These are phyloP conservation scores for Erodium trifolium DNA, from an alignment of 441 rosid species.

Conservation along the genomic window DNA sequence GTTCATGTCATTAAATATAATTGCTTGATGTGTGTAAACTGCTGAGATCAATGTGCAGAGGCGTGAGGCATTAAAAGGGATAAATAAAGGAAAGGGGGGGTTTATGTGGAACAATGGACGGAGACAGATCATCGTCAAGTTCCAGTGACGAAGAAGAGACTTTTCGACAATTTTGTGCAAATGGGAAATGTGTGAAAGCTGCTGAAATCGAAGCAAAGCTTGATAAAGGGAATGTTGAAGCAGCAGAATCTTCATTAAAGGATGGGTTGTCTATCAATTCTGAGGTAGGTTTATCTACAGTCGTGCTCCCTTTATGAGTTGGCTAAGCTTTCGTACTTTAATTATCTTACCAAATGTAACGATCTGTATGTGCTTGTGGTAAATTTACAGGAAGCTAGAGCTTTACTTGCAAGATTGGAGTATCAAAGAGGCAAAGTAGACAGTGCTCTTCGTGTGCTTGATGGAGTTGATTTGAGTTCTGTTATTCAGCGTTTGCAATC, in stretches of 20 bases:
- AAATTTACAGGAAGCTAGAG: background rate
- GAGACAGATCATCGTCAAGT: conserved; percentile 14
- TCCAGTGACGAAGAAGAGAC: conserved; percentile 24
- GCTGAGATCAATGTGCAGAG: background rate
- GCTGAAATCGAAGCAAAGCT: conserved; percentile 76
- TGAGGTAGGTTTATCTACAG: conserved; percentile 39
- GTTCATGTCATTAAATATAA: background rate
- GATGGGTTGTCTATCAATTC: conserved; percentile 78
- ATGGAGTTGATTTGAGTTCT: background rate
- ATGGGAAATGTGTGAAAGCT: conserved; percentile 60
- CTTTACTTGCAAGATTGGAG: background rate
- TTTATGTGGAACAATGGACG: background rate
- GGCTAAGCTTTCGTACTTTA: background rate
- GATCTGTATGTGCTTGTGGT: background rate
- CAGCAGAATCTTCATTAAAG: conserved; percentile 82
- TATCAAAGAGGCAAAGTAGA: background rate
- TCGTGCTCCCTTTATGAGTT: too few relatives aligned
- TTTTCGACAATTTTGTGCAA: conserved; percentile 48
- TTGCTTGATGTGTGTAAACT: background rate
- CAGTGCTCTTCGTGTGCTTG: background rate
- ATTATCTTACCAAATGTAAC: background rate
- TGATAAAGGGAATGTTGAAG: conserved; percentile 78
- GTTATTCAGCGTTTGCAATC: background rate
- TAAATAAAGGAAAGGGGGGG: background rate
- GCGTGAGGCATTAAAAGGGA: too few relatives aligned